Percentiles rank a stretch among this genome's conserved stretches.
Evolutionary conservation across 2,329 filamentous ascomycete genomes (phyloP).

Genomic region (Lachnellula occidentalis): DNA sequence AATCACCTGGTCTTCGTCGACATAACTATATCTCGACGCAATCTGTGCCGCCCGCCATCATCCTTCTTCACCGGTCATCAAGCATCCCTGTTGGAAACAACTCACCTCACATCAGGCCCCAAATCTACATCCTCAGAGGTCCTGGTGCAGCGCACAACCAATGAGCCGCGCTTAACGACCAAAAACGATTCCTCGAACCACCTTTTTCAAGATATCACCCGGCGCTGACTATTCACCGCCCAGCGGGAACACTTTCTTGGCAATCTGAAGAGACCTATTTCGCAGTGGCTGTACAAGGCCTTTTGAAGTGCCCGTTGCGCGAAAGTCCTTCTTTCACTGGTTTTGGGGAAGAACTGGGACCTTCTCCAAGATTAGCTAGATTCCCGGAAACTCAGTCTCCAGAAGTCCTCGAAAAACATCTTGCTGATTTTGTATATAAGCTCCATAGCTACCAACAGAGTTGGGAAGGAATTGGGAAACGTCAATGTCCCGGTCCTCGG

Average conservation of each 20-base stretch:
- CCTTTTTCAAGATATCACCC: constrained; percentile 21
- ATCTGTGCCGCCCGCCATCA: constrained; percentile 11
- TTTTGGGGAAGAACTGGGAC: constrained; percentile 28
- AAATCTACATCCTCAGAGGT: constrained; percentile 17
- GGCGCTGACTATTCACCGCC: constrained; percentile 21
- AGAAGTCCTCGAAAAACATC: constrained; percentile 26
- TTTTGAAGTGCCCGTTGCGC: constrained; percentile 30
- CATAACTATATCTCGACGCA: constrained; percentile 10
- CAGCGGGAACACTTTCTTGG: constrained; percentile 23
- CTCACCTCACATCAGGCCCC: constrained; percentile 25
- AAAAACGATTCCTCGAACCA: constrained; percentile 13
- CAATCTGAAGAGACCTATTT: constrained; percentile 23
- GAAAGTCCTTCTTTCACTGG: constrained; percentile 30
- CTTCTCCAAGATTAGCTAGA: constrained; percentile 25
- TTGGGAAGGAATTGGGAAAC: constrained; percentile 32
- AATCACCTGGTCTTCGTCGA: constrained; percentile 16
- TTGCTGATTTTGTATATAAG: constrained; percentile 31
- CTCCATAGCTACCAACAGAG: constrained; percentile 32
- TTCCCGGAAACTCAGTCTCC: constrained; percentile 25
- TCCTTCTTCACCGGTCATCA: constrained; percentile 12
- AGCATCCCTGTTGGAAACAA: constrained; percentile 24
- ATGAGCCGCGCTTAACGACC: constrained; percentile 21
- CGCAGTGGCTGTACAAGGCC: constrained; percentile 38
- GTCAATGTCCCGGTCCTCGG: constrained; percentile 54
- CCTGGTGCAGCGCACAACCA: constrained; percentile 15